Conservation (phyloP, 2,329 filamentous ascomycete species). For the Cytospora piceicola region DNA sequence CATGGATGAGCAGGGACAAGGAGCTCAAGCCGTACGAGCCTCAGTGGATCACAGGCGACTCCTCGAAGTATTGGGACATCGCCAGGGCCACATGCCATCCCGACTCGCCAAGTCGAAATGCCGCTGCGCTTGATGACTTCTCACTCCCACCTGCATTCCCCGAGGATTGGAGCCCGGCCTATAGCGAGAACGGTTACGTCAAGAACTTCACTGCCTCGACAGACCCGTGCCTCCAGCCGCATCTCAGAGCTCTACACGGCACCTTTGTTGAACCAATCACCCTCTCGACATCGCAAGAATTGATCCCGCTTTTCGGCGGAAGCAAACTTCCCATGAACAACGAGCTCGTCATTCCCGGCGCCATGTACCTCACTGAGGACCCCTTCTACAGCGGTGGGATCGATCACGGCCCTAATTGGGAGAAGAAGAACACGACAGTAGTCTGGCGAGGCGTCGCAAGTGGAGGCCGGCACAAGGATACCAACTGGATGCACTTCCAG, state of each 20-base stretch:
- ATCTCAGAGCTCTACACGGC: constrained; percentile 51
- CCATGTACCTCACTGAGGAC: constrained; percentile 65
- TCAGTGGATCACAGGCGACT: constrained; percentile 50
- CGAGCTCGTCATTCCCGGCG: constrained; percentile 64
- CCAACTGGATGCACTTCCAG: constrained; percentile 71
- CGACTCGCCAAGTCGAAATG: constrained; percentile 51
- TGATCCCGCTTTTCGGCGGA: constrained; percentile 62
- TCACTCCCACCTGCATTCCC: constrained; percentile 32
- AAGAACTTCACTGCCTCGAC: constrained; percentile 58
- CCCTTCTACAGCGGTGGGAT: constrained; percentile 61
- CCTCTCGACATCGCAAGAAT: constrained; percentile 52
- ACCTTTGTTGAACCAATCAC: constrained; percentile 57
- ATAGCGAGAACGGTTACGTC: constrained; percentile 51
- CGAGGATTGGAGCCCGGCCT: constrained; percentile 34
- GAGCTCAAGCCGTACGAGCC: constrained; percentile 45
- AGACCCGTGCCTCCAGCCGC: constrained; percentile 60
- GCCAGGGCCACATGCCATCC: constrained; percentile 61
- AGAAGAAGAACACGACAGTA: constrained; percentile 56
- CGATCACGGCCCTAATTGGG: constrained; percentile 60
- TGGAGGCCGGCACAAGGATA: constrained; percentile 55
- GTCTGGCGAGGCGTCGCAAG: constrained; percentile 70
- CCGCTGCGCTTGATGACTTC: constrained; percentile 45
- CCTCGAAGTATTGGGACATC: constrained; percentile 61
- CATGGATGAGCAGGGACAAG: constrained; percentile 42
- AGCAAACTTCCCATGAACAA: constrained; percentile 64